Percentiles rank a stretch among this genome's conserved stretches.
Conservation (phyloP, 768 basidiomycete species). For the Mycena indigotica region DNA sequence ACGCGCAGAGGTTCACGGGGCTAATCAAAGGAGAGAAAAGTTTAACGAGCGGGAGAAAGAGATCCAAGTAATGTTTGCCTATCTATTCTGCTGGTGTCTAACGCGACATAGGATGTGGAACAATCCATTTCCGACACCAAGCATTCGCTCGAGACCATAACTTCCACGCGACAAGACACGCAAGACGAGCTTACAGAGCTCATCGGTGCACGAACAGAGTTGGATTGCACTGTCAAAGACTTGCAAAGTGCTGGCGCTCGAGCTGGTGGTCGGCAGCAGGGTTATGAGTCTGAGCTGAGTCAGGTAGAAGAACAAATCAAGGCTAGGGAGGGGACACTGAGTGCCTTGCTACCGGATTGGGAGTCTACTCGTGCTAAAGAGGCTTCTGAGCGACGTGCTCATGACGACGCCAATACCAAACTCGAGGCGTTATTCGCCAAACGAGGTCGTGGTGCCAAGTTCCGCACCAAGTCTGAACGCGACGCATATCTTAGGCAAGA, state of each 20-base stretch:
- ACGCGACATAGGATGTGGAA: slow-evolving; percentile 62
- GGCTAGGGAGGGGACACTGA: slow-evolving; percentile 63
- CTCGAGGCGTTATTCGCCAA: slow-evolving; percentile 83
- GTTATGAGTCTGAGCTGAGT: slow-evolving; percentile 65
- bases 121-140: slow-evolving; percentile 68
- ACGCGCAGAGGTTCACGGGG: slow-evolving; percentile 77
- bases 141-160: slow-evolving; percentile 70
- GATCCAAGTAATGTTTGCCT: slow-evolving; percentile 62
- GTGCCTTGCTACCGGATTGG: slow-evolving; percentile 71
- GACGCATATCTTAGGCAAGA: slow-evolving; percentile 84
- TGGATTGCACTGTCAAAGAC: slow-evolving; percentile 83
- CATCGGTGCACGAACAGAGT: slow-evolving; percentile 78
- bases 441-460: slow-evolving; percentile 85
- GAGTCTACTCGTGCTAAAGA: slow-evolving; percentile 55
- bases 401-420: slow-evolving; percentile 75
- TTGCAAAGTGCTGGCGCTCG: slow-evolving; percentile 65
- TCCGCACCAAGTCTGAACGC: slow-evolving; percentile 79
- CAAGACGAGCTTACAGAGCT: slow-evolving; percentile 87
- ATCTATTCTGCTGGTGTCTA: neutral
- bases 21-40: slow-evolving; percentile 80
- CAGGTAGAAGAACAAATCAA: slow-evolving; percentile 60
- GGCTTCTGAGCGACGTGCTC: slow-evolving; percentile 57
- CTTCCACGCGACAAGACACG: slow-evolving; percentile 70
- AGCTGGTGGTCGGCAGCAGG: slow-evolving; percentile 64
- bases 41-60: slow-evolving; percentile 84